Percentiles rank a stretch among this genome's conserved stretches.
phyloP scores from a whole-genome alignment of 2,329 filamentous ascomycete species.

The Exserohilum turcica region DNA sequence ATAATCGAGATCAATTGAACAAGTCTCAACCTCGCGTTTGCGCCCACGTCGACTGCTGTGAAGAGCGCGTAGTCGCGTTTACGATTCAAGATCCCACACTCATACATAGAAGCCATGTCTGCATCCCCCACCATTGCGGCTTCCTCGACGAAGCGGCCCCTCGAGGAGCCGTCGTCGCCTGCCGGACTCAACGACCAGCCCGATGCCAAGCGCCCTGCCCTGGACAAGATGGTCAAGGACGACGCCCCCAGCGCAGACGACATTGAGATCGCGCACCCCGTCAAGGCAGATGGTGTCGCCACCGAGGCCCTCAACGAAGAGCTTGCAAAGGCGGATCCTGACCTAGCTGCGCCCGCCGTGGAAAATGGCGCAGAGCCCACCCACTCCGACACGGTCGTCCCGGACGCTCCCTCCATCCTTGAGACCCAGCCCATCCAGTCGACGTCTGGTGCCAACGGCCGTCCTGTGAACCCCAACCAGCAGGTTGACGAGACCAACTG shows the following conservation, averaged over 20 bases:
- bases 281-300: constrained; percentile 42
- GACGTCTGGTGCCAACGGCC: constrained; percentile 60
- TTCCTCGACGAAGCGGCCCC: constrained; percentile 84
- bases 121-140: constrained; percentile 55
- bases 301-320: constrained; percentile 42
- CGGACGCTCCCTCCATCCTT: constrained; percentile 59
- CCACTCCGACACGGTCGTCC: constrained; percentile 72
- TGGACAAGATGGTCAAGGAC: constrained; percentile 86
- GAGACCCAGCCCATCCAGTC: constrained; percentile 66
- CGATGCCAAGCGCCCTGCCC: constrained; percentile 92
- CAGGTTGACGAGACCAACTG: constrained; percentile 88
- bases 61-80: constrained; percentile 32
- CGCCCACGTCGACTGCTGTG: constrained; percentile 38
- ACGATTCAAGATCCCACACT: constrained; percentile 25
- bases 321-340: constrained; percentile 30
- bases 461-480: constrained; percentile 53
- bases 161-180: constrained; percentile 96
- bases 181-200: constrained; percentile 90
- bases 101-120: constrained; percentile 50
- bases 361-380: constrained; percentile 62
- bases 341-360: constrained; percentile 37
- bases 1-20: constrained; percentile 51
- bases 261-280: constrained; percentile 48
- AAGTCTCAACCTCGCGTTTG: constrained; percentile 36
- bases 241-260: constrained; percentile 57